These are phyloP conservation scores for Parasitella parasitica DNA, from an alignment of 371 early-diverging fungal species.

Conservation along the genomic window DNA sequence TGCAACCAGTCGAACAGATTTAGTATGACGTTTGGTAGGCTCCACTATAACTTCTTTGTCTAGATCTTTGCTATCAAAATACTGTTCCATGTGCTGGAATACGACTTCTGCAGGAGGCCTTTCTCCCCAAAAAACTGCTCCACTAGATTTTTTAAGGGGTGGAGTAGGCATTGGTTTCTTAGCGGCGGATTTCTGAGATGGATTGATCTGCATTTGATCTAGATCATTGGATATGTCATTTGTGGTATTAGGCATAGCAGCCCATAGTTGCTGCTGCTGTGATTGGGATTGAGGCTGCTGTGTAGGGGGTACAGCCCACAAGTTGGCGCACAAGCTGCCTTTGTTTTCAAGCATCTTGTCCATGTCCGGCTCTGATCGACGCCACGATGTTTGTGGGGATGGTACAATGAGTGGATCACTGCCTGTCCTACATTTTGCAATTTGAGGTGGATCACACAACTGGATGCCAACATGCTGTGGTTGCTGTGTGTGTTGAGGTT, in stretches of 20 bases:
- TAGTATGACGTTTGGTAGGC: slow-evolving; percentile 24
- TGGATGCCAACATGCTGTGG: slow-evolving; percentile 26
- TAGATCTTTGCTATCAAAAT: slow-evolving; percentile 77
- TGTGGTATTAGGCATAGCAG: not conserved
- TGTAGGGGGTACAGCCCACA: slow-evolving; percentile 36
- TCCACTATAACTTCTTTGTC: slow-evolving; percentile 64
- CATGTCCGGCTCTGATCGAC: slow-evolving; percentile 7
- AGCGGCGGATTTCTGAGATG: not conserved
- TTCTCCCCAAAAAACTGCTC: slow-evolving; percentile 58
- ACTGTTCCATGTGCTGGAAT: slow-evolving; percentile 69
- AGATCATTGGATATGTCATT: not conserved
- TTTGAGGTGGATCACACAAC: slow-evolving; percentile 34
- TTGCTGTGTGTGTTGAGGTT: not conserved
- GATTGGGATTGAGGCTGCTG: not conserved
- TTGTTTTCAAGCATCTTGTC: not conserved
- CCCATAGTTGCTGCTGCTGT: slow-evolving; percentile 1
- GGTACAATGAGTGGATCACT: not conserved
- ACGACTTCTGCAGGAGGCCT: slow-evolving; percentile 78
- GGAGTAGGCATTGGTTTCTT: not conserved
- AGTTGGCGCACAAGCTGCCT: not conserved
- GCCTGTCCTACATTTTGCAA: not conserved
- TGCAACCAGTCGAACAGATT: slow-evolving; percentile 54
- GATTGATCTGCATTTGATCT: not conserved
- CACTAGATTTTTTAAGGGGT: not conserved
- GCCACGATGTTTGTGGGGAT: slow-evolving; percentile 2